Conservation (phyloP, 371 early-diverging fungal genomes). For the Mortierella sp. region DNA sequence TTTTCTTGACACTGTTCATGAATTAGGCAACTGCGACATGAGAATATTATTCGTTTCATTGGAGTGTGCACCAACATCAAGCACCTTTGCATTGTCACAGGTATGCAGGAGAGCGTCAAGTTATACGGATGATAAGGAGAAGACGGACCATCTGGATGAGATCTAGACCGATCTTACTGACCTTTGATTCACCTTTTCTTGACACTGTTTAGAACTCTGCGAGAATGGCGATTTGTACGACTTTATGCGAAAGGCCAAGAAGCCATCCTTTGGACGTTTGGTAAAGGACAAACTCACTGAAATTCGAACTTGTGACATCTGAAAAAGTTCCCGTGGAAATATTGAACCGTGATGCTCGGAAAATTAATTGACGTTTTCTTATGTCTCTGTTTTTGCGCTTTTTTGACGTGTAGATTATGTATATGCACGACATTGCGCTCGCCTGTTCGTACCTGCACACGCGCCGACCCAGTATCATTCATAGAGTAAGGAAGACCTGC, state of each 20-base stretch:
- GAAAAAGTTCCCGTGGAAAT: no score
- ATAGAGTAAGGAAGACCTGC: constrained; percentile 48
- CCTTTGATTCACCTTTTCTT: background rate
- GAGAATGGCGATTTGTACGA: constrained; percentile 84
- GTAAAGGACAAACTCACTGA: constrained; percentile 17
- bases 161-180: no score
- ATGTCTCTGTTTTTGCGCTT: background rate
- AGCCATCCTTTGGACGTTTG: constrained; percentile 74
- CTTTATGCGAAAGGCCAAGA: constrained; percentile 75
- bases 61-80: constrained; percentile 79
- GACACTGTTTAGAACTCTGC: constrained; percentile 68
- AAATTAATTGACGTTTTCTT: background rate
- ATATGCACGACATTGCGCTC: constrained; percentile 88
- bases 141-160: background rate
- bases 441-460: constrained; percentile 59
- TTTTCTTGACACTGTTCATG: background rate
- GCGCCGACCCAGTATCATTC: constrained; percentile 73
- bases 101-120: constrained; percentile 6
- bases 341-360: no score
- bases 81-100: constrained; percentile 80
- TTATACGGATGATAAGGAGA: background rate
- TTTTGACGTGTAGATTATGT: constrained; percentile 65
- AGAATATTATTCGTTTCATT: constrained; percentile 83
- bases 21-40: constrained; percentile 79
- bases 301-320: background rate